phyloP scores from a whole-genome alignment of 225 moss, liverwort and hornwort species.

The Marchantia polymorpha region DNA sequence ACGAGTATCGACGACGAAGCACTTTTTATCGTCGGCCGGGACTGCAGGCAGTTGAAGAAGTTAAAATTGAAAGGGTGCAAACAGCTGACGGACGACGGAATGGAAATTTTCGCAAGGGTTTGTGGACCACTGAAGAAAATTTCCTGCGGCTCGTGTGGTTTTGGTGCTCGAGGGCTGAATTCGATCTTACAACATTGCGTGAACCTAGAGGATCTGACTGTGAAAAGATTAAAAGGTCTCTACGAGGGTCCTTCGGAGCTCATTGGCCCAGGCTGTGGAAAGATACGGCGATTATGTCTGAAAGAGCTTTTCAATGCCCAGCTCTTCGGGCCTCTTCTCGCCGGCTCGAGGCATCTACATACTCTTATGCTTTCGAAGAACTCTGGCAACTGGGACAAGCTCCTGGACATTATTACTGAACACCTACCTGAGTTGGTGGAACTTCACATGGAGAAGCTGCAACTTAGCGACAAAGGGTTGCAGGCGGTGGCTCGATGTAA shows the following conservation, averaged over 20 bases:
- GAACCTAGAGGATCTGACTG: constrained; percentile 86
- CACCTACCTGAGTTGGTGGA: constrained; percentile 93
- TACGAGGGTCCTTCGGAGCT: constrained; percentile 55
- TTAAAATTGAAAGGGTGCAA: constrained; percentile 93
- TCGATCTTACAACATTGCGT: constrained; percentile 72
- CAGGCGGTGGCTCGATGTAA: constrained; percentile 79
- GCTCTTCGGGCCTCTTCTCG: constrained; percentile 85
- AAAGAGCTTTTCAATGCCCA: constrained; percentile 90
- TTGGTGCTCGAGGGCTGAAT: constrained; percentile 86
- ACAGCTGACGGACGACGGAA: constrained; percentile 73
- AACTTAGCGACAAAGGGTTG: constrained; percentile 71
- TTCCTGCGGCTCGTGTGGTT: constrained; percentile 83
- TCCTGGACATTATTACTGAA: constrained; percentile 90
- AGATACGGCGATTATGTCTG: constrained; percentile 71
- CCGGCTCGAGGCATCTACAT: constrained; percentile 80
- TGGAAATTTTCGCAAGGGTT: constrained; percentile 74
- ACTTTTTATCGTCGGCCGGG: constrained; percentile 58
- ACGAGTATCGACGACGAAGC: constrained; percentile 77
- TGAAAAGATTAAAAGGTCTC: constrained; percentile 77
- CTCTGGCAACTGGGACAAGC: constrained; percentile 85
- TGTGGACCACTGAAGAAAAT: constrained; percentile 76
- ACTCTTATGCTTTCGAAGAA: constrained; percentile 81
- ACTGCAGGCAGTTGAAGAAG: constrained; percentile 87
- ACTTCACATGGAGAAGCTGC: constrained; percentile 82
- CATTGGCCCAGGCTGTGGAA: constrained; percentile 68